These are phyloP conservation scores for Globisporangium spiculum DNA, from an alignment of 352 stramenopile species.

Conservation along the genomic window DNA sequence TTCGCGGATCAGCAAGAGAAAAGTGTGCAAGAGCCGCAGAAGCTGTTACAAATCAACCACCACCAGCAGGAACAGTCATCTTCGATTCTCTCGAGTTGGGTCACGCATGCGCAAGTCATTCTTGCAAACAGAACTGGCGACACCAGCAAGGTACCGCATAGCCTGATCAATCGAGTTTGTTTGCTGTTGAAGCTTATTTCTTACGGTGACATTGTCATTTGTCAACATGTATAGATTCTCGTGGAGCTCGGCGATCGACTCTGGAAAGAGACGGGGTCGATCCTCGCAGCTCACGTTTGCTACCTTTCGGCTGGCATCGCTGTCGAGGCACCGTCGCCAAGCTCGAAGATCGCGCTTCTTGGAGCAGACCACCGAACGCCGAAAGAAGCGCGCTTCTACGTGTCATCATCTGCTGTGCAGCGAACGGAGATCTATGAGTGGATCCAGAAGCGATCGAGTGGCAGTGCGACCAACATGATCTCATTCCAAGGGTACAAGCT, in stretches of 20 bases:
- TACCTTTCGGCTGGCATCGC: slow-evolving; percentile 72
- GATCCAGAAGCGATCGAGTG: slow-evolving; percentile 64
- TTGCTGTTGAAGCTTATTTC: not conserved
- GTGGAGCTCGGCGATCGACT: slow-evolving; percentile 80
- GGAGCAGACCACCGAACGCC: slow-evolving; percentile 72
- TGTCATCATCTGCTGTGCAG: slow-evolving; percentile 72
- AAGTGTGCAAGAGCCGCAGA: slow-evolving; percentile 80
- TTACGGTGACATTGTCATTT: not conserved
- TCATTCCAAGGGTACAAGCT: slow-evolving; percentile 89
- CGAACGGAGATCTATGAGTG: slow-evolving; percentile 87
- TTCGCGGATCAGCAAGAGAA: slow-evolving; percentile 85
- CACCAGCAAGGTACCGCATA: slow-evolving; percentile 58
- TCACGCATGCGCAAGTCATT: slow-evolving; percentile 78
- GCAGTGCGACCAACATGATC: slow-evolving; percentile 58
- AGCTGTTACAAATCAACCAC: slow-evolving; percentile 44
- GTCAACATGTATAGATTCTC: slow-evolving; percentile 43
- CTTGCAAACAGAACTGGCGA: slow-evolving; percentile 77
- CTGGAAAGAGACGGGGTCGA: slow-evolving; percentile 59
- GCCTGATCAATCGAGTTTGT: not conserved
- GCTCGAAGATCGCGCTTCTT: slow-evolving; percentile 76
- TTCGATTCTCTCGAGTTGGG: slow-evolving; percentile 66
- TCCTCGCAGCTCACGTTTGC: slow-evolving; percentile 77
- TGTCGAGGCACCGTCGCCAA: slow-evolving; percentile 74
- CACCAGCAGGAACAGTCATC: slow-evolving; percentile 28
- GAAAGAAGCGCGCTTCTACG: slow-evolving; percentile 77